Percentiles rank a stretch among this genome's conserved stretches.
These are phyloP conservation scores for Coemansia sp. DNA, from an alignment of 192 early-diverging fungal species.

Conservation along the genomic window DNA sequence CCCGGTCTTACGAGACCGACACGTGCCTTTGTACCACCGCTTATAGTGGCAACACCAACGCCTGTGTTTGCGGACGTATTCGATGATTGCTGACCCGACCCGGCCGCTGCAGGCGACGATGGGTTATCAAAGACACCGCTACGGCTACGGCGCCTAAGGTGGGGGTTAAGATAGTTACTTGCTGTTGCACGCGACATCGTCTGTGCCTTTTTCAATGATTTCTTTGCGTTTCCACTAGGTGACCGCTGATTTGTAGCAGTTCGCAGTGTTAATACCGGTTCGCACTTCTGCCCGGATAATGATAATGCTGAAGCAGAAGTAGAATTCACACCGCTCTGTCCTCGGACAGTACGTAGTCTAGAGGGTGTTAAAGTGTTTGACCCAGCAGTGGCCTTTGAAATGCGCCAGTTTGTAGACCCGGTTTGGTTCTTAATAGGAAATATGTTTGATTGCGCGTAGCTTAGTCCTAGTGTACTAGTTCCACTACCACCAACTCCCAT, in stretches of 20 bases:
- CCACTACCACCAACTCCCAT: conserved; percentile 53
- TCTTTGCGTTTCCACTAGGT: not conserved
- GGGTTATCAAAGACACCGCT: conserved; percentile 47
- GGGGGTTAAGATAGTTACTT: conserved; percentile 50
- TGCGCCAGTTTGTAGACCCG: conserved; percentile 8
- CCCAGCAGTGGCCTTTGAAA: conserved; percentile 8
- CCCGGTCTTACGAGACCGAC: conserved; percentile 19
- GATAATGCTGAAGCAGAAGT: not conserved
- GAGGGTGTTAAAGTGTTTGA: conserved; percentile 9
- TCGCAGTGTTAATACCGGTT: not conserved
- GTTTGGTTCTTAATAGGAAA: conserved; percentile 39
- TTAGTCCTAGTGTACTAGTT: conserved; percentile 49
- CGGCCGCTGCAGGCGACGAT: conserved; percentile 10
- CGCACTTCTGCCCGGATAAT: not conserved
- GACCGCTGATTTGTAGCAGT: not conserved
- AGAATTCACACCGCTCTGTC: not conserved
- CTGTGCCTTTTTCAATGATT: conserved; percentile 5
- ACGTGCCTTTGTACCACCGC: conserved; percentile 31
- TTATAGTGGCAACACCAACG: conserved; percentile 36
- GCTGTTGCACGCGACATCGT: conserved; percentile 51
- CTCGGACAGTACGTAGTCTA: not conserved
- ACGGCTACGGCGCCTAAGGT: conserved; percentile 42
- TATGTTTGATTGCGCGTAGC: conserved; percentile 39
- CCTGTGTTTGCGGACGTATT: conserved; percentile 2
- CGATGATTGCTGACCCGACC: conserved; percentile 6